A percentile compares a stretch with the other conserved stretches of the same genome.
Evolutionary conservation across 1,139 yeast genomes (phyloP).

Genomic region (Pneumocystis canis): DNA sequence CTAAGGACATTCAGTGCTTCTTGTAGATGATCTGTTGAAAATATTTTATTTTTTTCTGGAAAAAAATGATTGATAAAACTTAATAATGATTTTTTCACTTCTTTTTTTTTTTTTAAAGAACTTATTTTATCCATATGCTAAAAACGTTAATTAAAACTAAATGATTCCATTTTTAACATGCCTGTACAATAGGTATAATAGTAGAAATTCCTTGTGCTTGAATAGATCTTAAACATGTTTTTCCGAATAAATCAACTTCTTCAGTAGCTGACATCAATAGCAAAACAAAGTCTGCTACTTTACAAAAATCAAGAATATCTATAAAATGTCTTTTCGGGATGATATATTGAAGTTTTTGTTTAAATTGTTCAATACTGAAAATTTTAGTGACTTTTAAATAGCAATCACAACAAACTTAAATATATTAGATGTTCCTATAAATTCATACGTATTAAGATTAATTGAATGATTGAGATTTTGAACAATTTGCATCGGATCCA

Average conservation of each 20-base stretch:
- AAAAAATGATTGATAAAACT: conserved; percentile 70
- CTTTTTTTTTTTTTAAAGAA: conserved; percentile 62
- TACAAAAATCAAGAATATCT: conserved; percentile 69
- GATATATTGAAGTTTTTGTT: conserved; percentile 58
- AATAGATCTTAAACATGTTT: conserved; percentile 71
- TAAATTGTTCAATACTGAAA: conserved; percentile 47
- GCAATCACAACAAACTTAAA: conserved; percentile 24
- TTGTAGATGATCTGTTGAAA: conserved; percentile 45
- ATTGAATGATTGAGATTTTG: conserved; percentile 25
- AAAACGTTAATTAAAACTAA: neutral
- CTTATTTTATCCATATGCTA: conserved; percentile 54
- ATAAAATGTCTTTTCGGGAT: conserved; percentile 59
- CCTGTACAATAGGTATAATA: conserved; percentile 54
- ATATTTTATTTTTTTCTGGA: conserved; percentile 64
- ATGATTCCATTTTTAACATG: neutral
- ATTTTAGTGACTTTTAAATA: conserved; percentile 29
- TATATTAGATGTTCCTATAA: conserved; percentile 25
- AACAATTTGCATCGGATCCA: conserved; percentile 46
- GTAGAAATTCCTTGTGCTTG: conserved; percentile 88
- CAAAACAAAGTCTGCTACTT: conserved; percentile 74
- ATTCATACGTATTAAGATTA: conserved; percentile 16
- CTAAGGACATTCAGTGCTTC: conserved; percentile 65
- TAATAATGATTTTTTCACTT: conserved; percentile 62
- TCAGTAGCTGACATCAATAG: conserved; percentile 73
- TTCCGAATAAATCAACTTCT: conserved; percentile 79